Conservation (phyloP, 805 yeast genomes). For the Ogataea polymorpha region DNA sequence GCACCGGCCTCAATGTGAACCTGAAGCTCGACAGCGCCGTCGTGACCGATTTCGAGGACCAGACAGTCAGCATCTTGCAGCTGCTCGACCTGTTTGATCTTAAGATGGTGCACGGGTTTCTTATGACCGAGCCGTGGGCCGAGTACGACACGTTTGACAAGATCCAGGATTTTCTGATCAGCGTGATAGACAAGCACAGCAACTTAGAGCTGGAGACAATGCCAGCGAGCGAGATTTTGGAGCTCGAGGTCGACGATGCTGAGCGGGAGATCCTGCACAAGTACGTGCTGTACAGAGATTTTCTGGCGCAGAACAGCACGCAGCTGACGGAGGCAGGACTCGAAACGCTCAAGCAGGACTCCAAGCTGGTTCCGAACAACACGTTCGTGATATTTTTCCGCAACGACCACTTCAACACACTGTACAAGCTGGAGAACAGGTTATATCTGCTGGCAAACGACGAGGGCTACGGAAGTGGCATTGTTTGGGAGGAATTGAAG, state of each 20-base stretch:
- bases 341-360: constrained; percentile 34
- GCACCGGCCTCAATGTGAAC: constrained; percentile 69
- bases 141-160: constrained; percentile 26
- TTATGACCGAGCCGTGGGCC: constrained; percentile 8
- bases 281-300: constrained; percentile 26
- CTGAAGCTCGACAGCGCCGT: constrained; percentile 54
- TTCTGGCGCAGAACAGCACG: constrained; percentile 61
- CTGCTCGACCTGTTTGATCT: constrained; percentile 26
- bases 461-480: constrained; percentile 51
- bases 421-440: constrained; percentile 47
- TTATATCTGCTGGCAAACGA: constrained; percentile 75
- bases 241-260: constrained; percentile 2
- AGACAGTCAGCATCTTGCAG: constrained; percentile 18
- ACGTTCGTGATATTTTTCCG: constrained; percentile 74
- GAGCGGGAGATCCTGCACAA: constrained; percentile 7
- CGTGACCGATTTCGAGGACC: constrained; percentile 21
- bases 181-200: constrained; percentile 14
- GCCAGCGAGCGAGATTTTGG: constrained; percentile 4
- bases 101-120: constrained; percentile 74
- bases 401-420: constrained; percentile 83
- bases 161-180: constrained; percentile 30
- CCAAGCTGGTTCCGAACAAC: constrained; percentile 42
- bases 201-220: constrained; percentile 8
- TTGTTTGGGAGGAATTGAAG: constrained; percentile 80
- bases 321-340: constrained; percentile 77